Base-by-base conservation (phyloP, 495 filamentous ascomycete genomes). In the Podospora tetraspora region DNA sequence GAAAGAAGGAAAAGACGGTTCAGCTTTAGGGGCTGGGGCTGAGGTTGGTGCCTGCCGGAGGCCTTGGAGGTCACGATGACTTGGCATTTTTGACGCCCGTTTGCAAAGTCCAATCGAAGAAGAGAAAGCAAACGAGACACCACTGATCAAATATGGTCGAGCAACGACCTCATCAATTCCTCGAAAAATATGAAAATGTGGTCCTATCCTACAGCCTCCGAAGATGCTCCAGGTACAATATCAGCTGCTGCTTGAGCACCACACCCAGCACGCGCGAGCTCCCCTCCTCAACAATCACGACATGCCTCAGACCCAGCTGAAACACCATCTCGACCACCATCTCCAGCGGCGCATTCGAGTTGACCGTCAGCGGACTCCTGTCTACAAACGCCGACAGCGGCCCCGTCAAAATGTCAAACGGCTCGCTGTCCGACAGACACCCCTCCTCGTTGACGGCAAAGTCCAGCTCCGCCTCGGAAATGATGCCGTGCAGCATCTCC, bases 241-340 rank as follows among this genome's bases (percentile, higher is more conserved):
- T 73, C 11, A 81, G 58, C 62, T 76, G 65, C 68, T 81, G 79
- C 68, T 81, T 80, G 52, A 81, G 74, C 60, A 81, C 76, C 10
- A 81, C 80, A 4, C 80, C 80, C 22, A 79, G 72, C 62, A 83
- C 73, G 57, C 69, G 71, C 11, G 77, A 73, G 1, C 70, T 75
- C 16, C 80, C 80, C 70, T 84, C 81, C 68, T 83, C 83, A 43
- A 80, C 78, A 24, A 88, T 77, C 68, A 83, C 82, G 19, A 86
- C 63, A 77, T 86, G 75, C 67, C 84, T 73, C 69, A 88, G 64
- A 0, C 85, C 85, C 58, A 88, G 70, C 72, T 84, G 85, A 16
- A 81, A 82, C 79, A 88, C 86, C 81, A 87, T 83, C 78, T 87
- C 84, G 27, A 86, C 82, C 13, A 80, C 79, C 76, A 85, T 86